Evolutionary conservation across 2,329 filamentous ascomycete genomes (phyloP), one percentile per base, ranked within the genome.

Genomic region (Hysterium pulicare): DNA sequence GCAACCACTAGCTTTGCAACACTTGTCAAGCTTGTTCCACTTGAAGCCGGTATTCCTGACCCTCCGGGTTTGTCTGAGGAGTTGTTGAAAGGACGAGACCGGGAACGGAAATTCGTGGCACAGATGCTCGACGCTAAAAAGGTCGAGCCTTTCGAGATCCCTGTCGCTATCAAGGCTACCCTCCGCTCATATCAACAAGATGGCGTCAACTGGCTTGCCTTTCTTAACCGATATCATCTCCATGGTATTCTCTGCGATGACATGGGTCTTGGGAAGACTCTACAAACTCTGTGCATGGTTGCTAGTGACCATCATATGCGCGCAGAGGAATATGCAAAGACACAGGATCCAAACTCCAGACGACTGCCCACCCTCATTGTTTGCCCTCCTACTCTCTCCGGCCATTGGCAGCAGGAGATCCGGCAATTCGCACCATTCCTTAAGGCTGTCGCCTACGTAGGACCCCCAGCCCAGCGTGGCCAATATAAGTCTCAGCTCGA

Each of bases 181-280:
- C 79, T 98, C 39, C 87, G 93, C 50, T 95, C 90, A 0, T 98
- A 98, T 62, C 94, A 98, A 66, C 93, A 98, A 67, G 93, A 98
- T 41, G 93, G 93, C 64, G 91, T 98, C 61, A 98, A 98, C 63
- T 98, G 93, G 93, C 81, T 98, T 39, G 84, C 94, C 43, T 98
- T 98, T 71, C 83, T 98, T 54, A 98, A 98, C 66, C 90, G 90
- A 44, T 98, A 97, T 64, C 91, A 98, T 58, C 81, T 98, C 1
- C 94, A 98, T 57, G 93, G 93, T 37, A 96, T 98, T 67, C 87
- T 98, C 46, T 98, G 93, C 63, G 93, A 98, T 60, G 93, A 98
- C 66, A 98, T 98, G 93, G 93, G 93, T 59, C 85, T 98, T 21
- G 93, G 93, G 38, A 98, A 98, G 72, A 98, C 93, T 1, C 73